These are phyloP conservation scores for Monilinia laxa DNA, from an alignment of 2,329 filamentous ascomycete species.

Conservation along the genomic window DNA sequence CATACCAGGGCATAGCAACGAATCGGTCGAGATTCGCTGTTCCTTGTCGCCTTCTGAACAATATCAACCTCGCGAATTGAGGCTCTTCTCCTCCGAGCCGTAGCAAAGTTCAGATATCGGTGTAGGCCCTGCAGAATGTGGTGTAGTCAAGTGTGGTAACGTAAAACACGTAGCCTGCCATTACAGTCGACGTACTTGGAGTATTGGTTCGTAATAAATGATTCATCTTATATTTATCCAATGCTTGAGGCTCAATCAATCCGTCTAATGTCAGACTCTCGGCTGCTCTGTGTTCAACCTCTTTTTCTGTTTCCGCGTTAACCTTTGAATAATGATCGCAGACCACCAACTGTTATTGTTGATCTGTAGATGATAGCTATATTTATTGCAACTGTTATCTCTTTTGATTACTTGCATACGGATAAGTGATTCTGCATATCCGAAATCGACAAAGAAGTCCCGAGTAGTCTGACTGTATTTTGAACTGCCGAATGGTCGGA, in stretches of 20 bases:
- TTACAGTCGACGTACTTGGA: not conserved
- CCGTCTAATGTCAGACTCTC: not conserved
- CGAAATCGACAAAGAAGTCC: constrained; percentile 5
- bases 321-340: constrained; percentile 2
- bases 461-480: constrained; percentile 13
- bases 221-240: constrained; percentile 12
- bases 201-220: constrained; percentile 1
- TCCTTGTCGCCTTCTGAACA: constrained; percentile 1
- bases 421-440: not conserved
- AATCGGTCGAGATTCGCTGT: not conserved
- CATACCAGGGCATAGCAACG: not conserved
- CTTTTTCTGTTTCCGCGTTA: constrained; percentile 9
- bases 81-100: not conserved
- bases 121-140: not conserved
- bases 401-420: not conserved
- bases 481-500: constrained; percentile 1
- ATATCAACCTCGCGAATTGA: not conserved
- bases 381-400: not conserved
- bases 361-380: not conserved
- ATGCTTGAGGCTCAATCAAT: constrained; percentile 6
- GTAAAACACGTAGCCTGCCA: constrained; percentile 12
- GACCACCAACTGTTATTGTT: constrained; percentile 3
- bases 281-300: not conserved
- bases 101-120: not conserved
- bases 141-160: constrained; percentile 12